Conservation (phyloP, 345 rosid genomes). For the Corchorus olitorius region DNA sequence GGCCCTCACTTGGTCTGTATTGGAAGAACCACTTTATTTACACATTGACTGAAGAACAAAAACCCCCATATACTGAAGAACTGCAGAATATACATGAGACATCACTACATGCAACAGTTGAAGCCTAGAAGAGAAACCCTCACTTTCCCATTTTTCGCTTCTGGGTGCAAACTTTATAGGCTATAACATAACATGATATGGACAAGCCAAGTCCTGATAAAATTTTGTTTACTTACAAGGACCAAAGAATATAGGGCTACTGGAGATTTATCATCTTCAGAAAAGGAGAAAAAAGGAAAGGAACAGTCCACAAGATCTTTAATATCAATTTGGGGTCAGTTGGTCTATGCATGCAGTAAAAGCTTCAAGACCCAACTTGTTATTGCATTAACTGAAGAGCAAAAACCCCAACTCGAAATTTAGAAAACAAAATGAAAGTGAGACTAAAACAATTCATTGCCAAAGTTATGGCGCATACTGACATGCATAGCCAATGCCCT, state of each 20-base stretch:
- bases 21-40: slow-evolving; percentile 5
- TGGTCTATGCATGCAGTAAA: background rate
- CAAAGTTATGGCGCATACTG: background rate
- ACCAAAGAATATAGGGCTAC: background rate
- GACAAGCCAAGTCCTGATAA: slow-evolving; percentile 16
- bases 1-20: slow-evolving; percentile 2
- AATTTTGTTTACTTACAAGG: background rate
- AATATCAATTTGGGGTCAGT: background rate
- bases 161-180: background rate
- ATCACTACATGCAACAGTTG: background rate
- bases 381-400: slow-evolving; percentile 11
- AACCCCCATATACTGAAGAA: background rate
- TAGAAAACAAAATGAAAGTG: background rate
- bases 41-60: slow-evolving; percentile 20
- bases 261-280: background rate
- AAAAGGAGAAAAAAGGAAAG: background rate
- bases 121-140: slow-evolving; percentile 10
- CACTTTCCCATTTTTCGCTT: slow-evolving; percentile 3
- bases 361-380: background rate
- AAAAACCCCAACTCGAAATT: slow-evolving; percentile 13
- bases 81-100: slow-evolving; percentile 1
- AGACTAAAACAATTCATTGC: slow-evolving; percentile 19
- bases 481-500: background rate
- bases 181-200: background rate
- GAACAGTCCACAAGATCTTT: background rate